These are phyloP conservation scores for Phaffia australis DNA, from an alignment of 768 basidiomycete species.

Conservation along the genomic window DNA sequence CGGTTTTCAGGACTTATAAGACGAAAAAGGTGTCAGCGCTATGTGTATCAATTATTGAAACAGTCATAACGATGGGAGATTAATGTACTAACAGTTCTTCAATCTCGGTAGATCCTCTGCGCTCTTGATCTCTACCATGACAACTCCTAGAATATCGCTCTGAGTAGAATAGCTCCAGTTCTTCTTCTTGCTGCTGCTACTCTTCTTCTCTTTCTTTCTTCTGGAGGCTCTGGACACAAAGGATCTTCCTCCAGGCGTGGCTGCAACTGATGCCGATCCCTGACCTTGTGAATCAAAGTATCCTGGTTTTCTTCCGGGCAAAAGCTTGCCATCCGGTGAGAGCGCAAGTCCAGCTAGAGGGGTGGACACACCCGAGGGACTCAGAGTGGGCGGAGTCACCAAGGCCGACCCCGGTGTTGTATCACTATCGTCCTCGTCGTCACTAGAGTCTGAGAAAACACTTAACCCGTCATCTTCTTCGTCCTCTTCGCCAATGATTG, in stretches of 20 bases:
- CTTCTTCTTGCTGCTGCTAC: constrained; percentile 12
- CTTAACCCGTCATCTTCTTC: constrained; percentile 31
- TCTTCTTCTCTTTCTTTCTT: constrained; percentile 19
- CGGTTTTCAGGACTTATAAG: not conserved
- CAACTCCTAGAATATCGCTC: constrained; percentile 84
- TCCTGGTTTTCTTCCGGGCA: constrained; percentile 28
- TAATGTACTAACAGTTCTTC: constrained; percentile 48
- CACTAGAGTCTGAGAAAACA: constrained; percentile 50
- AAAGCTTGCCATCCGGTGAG: constrained; percentile 17
- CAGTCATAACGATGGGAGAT: not conserved
- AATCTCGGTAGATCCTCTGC: constrained; percentile 64
- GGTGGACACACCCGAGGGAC: not conserved
- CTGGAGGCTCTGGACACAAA: constrained; percentile 14
- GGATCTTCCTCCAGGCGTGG: constrained; percentile 29
- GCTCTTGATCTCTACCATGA: constrained; percentile 88
- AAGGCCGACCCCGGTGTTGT: constrained; percentile 42
- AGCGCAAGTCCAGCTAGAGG: constrained; percentile 30
- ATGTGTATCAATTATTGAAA: not conserved
- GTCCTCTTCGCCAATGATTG: constrained; percentile 53
- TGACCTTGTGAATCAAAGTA: constrained; percentile 31
- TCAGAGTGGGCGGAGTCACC: constrained; percentile 29
- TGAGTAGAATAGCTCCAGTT: constrained; percentile 31
- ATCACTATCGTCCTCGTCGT: constrained; percentile 34
- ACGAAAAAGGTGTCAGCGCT: not conserved
- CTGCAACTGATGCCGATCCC: constrained; percentile 23